Evolutionary conservation across 345 rosid genomes (phyloP).

Genomic region (Linum trigynum): DNA sequence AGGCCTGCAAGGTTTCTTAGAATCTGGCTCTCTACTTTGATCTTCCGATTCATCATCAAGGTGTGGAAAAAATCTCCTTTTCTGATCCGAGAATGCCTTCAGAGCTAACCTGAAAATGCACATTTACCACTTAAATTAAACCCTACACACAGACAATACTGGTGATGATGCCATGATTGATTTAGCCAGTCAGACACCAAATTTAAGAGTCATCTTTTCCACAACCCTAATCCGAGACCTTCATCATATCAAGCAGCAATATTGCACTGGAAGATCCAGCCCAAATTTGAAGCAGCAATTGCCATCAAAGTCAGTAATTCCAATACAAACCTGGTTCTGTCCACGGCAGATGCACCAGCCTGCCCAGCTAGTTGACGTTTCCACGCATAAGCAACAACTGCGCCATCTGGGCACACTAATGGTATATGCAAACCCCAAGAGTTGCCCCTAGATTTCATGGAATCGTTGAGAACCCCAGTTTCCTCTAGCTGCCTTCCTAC

Average conservation of each 20-base stretch:
- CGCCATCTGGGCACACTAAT: conserved; percentile 92
- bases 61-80: conserved; percentile 79
- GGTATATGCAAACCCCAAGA: conserved; percentile 98
- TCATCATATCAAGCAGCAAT: too few relatives aligned
- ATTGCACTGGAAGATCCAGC: too few relatives aligned
- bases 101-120: conserved; percentile 63
- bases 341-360: conserved; percentile 99
- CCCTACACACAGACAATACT: background rate
- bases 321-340: conserved; percentile 64
- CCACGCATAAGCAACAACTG: conserved; percentile 96
- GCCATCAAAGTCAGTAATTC: too few relatives aligned
- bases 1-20: conserved; percentile 42
- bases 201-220: background rate
- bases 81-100: conserved; percentile 91
- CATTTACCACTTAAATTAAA: background rate
- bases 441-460: conserved; percentile 61
- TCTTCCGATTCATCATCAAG: conserved; percentile 47
- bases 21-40: conserved; percentile 30
- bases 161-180: background rate
- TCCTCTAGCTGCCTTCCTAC: conserved; percentile 84
- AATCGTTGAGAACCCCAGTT: conserved; percentile 75
- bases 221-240: background rate
- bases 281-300: too few relatives aligned
- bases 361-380: conserved; percentile 98
- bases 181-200: background rate